These are phyloP conservation scores for Neopestalotiopsis rosae DNA, from an alignment of 2,329 filamentous ascomycete species.

Conservation along the genomic window DNA sequence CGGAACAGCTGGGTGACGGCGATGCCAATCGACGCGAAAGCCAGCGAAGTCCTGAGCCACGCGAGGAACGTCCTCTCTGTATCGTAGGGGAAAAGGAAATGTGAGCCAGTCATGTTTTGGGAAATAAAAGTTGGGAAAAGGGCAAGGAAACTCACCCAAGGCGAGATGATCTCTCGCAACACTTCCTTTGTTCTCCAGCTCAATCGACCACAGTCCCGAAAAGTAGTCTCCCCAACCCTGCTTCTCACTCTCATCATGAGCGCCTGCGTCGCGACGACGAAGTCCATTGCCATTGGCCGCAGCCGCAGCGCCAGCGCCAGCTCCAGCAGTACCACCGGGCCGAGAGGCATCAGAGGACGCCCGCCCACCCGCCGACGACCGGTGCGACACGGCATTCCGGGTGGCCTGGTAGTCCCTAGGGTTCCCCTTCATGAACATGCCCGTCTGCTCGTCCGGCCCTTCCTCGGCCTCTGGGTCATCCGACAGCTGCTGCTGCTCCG, in stretches of 20 bases:
- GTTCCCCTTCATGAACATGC: conserved; percentile 41
- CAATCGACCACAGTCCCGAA: conserved; percentile 63
- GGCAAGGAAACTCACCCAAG: conserved; percentile 58
- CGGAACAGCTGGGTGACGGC: conserved; percentile 86
- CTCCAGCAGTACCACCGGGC: not conserved
- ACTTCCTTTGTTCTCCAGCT: conserved; percentile 85
- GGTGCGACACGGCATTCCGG: conserved; percentile 27
- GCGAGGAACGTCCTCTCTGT: conserved; percentile 84
- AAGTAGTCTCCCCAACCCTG: conserved; percentile 59
- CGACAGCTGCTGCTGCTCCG: conserved; percentile 17
- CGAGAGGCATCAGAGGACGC: conserved; percentile 22
- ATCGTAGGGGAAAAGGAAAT: not conserved
- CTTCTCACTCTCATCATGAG: conserved; percentile 30
- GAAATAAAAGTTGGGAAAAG: not conserved
- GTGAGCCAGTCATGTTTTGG: not conserved
- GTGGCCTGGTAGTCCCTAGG: conserved; percentile 47
- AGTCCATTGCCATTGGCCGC: conserved; percentile 25
- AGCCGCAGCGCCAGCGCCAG: not conserved
- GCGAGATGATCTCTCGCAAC: conserved; percentile 84
- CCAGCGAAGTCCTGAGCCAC: conserved; percentile 82
- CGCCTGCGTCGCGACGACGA: conserved; percentile 9
- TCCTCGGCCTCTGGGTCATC: conserved; percentile 22
- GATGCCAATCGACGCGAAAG: conserved; percentile 83
- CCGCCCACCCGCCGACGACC: conserved; percentile 24
- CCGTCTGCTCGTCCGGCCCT: conserved; percentile 47